Evolutionary conservation across 2,329 filamentous ascomycete genomes (phyloP).

Genomic region (Trichophyton simii): DNA sequence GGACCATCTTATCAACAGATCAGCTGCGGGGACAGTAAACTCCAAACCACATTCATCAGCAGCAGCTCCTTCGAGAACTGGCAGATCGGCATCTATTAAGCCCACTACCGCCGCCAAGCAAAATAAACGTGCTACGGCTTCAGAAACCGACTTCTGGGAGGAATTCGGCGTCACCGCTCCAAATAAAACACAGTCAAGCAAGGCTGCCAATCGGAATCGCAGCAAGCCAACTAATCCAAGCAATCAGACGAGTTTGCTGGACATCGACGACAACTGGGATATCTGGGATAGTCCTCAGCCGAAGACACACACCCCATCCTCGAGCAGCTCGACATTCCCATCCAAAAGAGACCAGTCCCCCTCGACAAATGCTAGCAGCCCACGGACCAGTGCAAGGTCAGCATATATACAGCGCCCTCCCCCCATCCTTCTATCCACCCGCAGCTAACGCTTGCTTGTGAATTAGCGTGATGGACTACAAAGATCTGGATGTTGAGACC

Average conservation of each 20-base stretch:
- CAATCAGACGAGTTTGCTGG: constrained; percentile 21
- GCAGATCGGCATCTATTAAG: constrained; percentile 19
- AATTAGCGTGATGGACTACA: constrained; percentile 29
- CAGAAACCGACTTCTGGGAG: constrained; percentile 38
- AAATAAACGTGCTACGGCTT: constrained; percentile 32
- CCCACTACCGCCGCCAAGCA: constrained; percentile 21
- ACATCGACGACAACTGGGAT: constrained; percentile 43
- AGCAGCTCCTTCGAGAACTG: constrained; percentile 16
- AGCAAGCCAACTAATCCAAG: constrained; percentile 22
- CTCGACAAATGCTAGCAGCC: constrained; percentile 36
- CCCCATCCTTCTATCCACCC: constrained; percentile 4
- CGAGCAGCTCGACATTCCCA: constrained; percentile 39
- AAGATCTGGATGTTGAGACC: constrained; percentile 17
- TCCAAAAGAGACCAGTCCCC: constrained; percentile 37
- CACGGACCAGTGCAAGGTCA: constrained; percentile 44
- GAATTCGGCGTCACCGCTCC: constrained; percentile 36
- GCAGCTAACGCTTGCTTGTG: constrained; percentile 9
- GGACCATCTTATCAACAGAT: constrained; percentile 8
- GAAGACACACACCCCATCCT: constrained; percentile 31
- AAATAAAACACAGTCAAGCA: constrained; percentile 12
- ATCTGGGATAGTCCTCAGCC: constrained; percentile 42
- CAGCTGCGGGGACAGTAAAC: constrained; percentile 23
- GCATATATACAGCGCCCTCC: constrained; percentile 14
- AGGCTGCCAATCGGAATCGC: constrained; percentile 27
- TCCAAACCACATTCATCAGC: constrained; percentile 23